Evolutionary conservation across 73 alveolate species (phyloP).

Genomic region (Paramecium octaurelia): DNA sequence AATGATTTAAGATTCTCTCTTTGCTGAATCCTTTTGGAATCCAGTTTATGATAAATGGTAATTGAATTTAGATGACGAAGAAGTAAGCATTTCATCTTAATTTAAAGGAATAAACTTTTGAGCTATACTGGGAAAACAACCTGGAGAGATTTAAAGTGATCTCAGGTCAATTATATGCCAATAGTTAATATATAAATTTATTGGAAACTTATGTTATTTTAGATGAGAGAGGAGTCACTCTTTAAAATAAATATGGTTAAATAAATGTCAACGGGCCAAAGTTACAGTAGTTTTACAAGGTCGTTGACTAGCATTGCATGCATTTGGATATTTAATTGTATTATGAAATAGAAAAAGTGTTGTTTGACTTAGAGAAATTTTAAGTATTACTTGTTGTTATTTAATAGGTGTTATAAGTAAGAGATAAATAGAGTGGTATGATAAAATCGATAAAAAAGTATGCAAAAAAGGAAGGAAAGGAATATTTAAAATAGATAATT

Average conservation of each 20-base stretch:
- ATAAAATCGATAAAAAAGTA: not conserved
- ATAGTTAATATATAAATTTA: not conserved
- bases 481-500: not conserved
- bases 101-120: not conserved
- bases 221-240: slow-evolving; percentile 6
- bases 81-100: not conserved
- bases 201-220: not conserved
- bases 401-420: not conserved
- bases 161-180: not conserved
- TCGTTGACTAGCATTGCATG: not conserved
- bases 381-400: not conserved
- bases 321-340: not conserved
- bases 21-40: slow-evolving; percentile 32
- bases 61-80: not conserved
- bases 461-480: not conserved
- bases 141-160: not conserved
- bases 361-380: not conserved
- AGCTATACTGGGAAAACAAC: not conserved
- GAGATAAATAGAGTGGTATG: not conserved
- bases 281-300: not conserved
- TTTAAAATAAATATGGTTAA: not conserved
- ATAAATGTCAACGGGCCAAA: not conserved
- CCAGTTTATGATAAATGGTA: not conserved
- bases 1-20: not conserved
- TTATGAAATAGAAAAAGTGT: not conserved